Evolutionary conservation across 345 rosid genomes (phyloP).

Genomic region (Rubroshorea leprosula): DNA sequence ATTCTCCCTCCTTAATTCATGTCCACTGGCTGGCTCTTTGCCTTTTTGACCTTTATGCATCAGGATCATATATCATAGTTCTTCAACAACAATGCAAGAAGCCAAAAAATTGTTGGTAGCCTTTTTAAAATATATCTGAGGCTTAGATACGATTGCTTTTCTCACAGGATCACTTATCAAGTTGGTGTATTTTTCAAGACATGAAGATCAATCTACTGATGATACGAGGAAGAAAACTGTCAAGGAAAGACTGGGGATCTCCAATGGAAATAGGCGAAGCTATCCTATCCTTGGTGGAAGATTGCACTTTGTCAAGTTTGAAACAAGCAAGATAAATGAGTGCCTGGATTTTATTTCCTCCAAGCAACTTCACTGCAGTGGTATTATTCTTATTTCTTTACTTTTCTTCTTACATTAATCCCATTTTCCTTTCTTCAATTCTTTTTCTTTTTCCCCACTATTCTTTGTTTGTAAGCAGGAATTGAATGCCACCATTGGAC

Average conservation of each 20-base stretch:
- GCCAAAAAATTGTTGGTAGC: neutral
- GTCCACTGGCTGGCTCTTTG: too few relatives aligned
- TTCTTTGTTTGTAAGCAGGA: conserved; percentile 31
- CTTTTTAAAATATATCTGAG: too few relatives aligned
- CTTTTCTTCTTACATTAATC: neutral
- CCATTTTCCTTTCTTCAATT: conserved; percentile 20
- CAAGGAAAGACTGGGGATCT: conserved; percentile 70
- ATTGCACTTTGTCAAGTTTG: conserved; percentile 92
- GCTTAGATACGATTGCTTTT: too few relatives aligned
- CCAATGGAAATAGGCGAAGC: conserved; percentile 79
- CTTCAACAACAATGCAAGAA: conserved; percentile 1
- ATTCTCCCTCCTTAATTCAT: neutral
- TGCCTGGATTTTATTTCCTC: conserved; percentile 92
- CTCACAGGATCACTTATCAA: conserved; percentile 90
- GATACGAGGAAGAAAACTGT: conserved; percentile 67
- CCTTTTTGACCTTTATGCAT: neutral
- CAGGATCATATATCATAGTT: neutral
- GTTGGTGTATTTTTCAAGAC: conserved; percentile 95
- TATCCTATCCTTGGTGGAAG: conserved; percentile 97
- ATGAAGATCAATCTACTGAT: conserved; percentile 54
- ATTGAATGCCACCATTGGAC: conserved; percentile 42
- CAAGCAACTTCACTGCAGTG: conserved; percentile 84
- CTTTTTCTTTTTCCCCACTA: conserved; percentile 2
- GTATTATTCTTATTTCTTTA: conserved; percentile 28
- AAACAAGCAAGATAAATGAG: conserved; percentile 80